Evolutionary conservation across 768 basidiomycete species (phyloP), one percentile per base, ranked within the genome.

Genomic region (Strobilomyces dryophilus): DNA sequence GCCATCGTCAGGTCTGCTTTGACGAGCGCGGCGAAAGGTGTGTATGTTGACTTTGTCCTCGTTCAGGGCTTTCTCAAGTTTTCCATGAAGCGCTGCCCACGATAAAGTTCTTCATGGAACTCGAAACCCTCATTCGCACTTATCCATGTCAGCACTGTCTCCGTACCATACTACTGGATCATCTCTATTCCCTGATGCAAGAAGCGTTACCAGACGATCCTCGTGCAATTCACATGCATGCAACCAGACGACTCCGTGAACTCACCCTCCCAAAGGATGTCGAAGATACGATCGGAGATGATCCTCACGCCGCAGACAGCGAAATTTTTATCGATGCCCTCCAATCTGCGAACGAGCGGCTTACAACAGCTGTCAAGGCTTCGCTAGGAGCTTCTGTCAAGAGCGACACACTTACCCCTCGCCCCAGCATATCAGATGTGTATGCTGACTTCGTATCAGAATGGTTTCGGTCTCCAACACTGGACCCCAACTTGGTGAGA

Each of bases 1-100:
- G 89, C 79, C 4, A 90, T 92, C 60, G 87, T 90, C 36, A 83
- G 80, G 64, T 78, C 83, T 41, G 89, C 89, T n/a, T 81, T 93
- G 45, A 72, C 76, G 18, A 86, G 79, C 58, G 92, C 92, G 29
- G 79, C 76, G 11, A 76, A 86, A 81, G 88, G 92, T 85, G 66
- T 54, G 67, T 68, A 48, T 29, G 35, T 53, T 8, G 50, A 56
- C 17, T 41, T 61, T 49, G 62, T 47, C 49, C 56, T 41, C 8
- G 58, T 50, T 45, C 8, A 48, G 57, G 17, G 48, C 56, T 51
- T 53, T 39, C 49, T 46, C 47, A 20, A 55, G 29, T n/a, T 45
- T 47, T 39, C 18, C 41, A 57, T 54, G 52, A 54, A 76, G 79
- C 74, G 17, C 52, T 73, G 15, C 74, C 79, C 8, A 71, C 63